phyloP scores from a whole-genome alignment of 257 asterid genomes.

The Mentha longifolia region DNA sequence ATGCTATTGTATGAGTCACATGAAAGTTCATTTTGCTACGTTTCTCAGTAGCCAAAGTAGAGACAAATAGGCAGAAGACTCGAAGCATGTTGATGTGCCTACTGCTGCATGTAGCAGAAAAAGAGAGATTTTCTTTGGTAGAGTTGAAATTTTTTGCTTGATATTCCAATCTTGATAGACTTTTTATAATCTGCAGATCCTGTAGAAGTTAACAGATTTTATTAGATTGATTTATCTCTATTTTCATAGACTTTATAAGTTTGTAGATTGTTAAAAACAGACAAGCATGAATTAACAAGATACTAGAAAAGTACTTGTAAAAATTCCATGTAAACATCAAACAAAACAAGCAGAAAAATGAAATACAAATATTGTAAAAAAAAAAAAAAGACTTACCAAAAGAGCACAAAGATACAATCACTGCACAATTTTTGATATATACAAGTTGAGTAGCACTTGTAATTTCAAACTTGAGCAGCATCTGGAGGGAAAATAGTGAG shows the following conservation, averaged over 20 bases:
- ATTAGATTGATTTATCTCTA: too few relatives aligned
- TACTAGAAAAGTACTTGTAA: too few relatives aligned
- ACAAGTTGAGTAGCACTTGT: background rate
- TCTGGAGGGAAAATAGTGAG: slow-evolving; percentile 42
- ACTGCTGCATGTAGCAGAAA: slow-evolving; percentile 69
- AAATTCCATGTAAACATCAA: too few relatives aligned
- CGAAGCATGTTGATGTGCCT: slow-evolving; percentile 72
- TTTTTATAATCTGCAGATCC: too few relatives aligned
- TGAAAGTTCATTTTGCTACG: background rate
- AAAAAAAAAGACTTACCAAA: too few relatives aligned
- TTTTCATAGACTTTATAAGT: too few relatives aligned
- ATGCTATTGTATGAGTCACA: background rate
- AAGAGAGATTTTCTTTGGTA: background rate
- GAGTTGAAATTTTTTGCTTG: slow-evolving; percentile 25
- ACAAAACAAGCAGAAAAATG: too few relatives aligned
- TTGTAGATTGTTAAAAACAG: too few relatives aligned
- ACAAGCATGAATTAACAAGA: too few relatives aligned
- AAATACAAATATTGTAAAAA: too few relatives aligned
- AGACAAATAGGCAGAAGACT: slow-evolving; percentile 58
- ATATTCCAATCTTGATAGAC: slow-evolving; percentile 20
- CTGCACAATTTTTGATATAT: background rate
- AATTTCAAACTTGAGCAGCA: slow-evolving; percentile 2
- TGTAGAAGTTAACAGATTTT: too few relatives aligned
- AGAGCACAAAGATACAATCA: too few relatives aligned
- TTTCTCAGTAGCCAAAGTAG: background rate